Evolutionary conservation across 768 basidiomycete species (phyloP), one percentile per base, ranked within the genome.

Genomic region (Boletus speciosus): DNA sequence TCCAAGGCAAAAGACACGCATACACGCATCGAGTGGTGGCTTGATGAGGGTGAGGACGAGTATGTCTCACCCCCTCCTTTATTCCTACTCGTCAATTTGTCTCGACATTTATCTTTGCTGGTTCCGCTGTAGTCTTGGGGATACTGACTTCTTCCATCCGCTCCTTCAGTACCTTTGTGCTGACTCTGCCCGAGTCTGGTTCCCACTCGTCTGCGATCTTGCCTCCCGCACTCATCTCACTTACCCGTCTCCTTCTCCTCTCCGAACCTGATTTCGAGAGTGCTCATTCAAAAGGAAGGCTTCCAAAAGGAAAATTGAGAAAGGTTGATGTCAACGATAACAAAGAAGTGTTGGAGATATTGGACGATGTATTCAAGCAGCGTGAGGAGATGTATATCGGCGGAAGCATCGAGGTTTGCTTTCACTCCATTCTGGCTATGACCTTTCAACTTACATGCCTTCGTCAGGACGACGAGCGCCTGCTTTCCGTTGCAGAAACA

Each of bases 31-130:
- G 91, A 98, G 56, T 97, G 90, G 85, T 94, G 94, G 90, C 73
- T 98, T 12, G 93, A 97, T 58, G 81, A 86, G 65, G 90, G 87
- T 3, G 88, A 88, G 19, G 93, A 96, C 59, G 94, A 97, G 93
- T 94, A 65, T 59, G 85, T 75, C 31, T 32, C 37, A 43, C 25
- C 29, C 11, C 19, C 23, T 35, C 15, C 29, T 29, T 29, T 32
- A 32, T 4, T 32, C 31, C 31, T 32, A 4, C 31, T 32, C 10
- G 31, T 32, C 31, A 4, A 4, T 10, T 2, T 11, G 10, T 10
- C 10, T 32, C 31, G 31, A 11, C 31, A 32, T 32, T 32, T 32
- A 3, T 32, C 32, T 39, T 32, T 46, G 2, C 16, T 23, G 2
- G 6, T 41, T 12, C 15, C 16, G 25, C n/a, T 21, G 45, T 32